Base-by-base conservation (phyloP, 1,284 basidiomycete species). In the Ganoderma sp. region DNA sequence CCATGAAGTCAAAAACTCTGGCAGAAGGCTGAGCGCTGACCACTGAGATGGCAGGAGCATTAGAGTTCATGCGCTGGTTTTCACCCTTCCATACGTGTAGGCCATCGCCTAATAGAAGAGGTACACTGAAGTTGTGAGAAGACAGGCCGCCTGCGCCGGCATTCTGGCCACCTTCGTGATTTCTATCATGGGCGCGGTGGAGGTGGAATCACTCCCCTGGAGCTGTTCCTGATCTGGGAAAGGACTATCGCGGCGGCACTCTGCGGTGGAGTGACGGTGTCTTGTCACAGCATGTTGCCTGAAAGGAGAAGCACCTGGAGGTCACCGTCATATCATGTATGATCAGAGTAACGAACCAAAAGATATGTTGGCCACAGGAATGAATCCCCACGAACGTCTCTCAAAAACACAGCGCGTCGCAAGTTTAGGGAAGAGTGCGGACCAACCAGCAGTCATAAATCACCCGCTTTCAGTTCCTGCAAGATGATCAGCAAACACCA, bases 101-200 rank as follows among this genome's bases (percentile, higher is more conserved):
- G 8, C 17, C 52, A 54, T 12, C 52, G 52, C 52, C 52, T 9
- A 39, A 48, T 56, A 34, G 28, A 56, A 56, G 28, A 32, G 7
- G 15, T 7, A 19, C 32, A 19, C n/a, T 10, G 48, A 25, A 3
- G 3, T 22, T 56, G 52, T 56, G 52, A 56, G 52, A 34, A 28
- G 14, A 34, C 32, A 56, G 28, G 17, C 17, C 19, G 52, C 32
- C 32, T 3, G 10, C 17, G 52, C 4, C 15, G 32, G 5, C 28
- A 28, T 17, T 8, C 25, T 54, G 12, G 17, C 52, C 22, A 54
- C 9, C 52, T 56, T 56, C 52, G 15, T 14, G 52, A 56, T 7
- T 56, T 56, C 52, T 34, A 34, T 56, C 52, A 34, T 22, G 52
- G 52, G 52, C 52, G 52, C 52, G 28, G 28, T 56, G 52, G 52